Evolutionary conservation across 2,329 filamentous ascomycete genomes (phyloP).

Genomic region (Karstenula rhodostoma): DNA sequence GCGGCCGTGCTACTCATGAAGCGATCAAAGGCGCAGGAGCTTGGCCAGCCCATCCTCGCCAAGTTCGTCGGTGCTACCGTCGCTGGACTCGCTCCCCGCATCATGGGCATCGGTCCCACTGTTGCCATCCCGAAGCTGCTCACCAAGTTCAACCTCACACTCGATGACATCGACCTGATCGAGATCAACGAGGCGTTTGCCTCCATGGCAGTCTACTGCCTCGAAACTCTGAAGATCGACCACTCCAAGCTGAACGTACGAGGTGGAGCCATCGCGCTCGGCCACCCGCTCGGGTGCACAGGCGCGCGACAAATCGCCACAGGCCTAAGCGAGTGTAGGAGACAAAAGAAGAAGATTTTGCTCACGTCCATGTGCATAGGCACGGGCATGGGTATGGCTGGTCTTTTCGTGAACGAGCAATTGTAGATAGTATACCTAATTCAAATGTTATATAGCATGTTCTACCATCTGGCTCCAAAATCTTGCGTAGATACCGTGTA

Average conservation of each 20-base stretch:
- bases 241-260: conserved; percentile 81
- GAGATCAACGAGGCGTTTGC: conserved; percentile 99
- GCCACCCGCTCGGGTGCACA: conserved; percentile 82
- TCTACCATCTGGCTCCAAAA: background rate
- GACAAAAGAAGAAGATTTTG: conserved; percentile 88
- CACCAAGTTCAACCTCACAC: conserved; percentile 75
- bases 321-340: conserved; percentile 82
- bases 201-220: conserved; percentile 96
- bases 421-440: conserved; percentile 9
- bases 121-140: conserved; percentile 82
- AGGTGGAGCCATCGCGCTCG: conserved; percentile 83
- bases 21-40: conserved; percentile 83
- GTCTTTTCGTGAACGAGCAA: conserved; percentile 72
- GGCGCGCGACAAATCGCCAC: conserved; percentile 87
- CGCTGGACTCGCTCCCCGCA: conserved; percentile 86
- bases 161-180: conserved; percentile 86
- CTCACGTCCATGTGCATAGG: conserved; percentile 90
- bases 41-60: conserved; percentile 89
- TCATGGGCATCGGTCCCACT: conserved; percentile 94
- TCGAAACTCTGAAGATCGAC: conserved; percentile 71
- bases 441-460: background rate
- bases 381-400: conserved; percentile 72
- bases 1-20: conserved; percentile 94
- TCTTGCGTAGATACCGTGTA: background rate
- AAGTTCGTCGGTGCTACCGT: conserved; percentile 95